Evolutionary conservation across 352 stramenopile genomes (phyloP), one percentile per base, ranked within the genome.

Genomic region (Peronospora tabacina): DNA sequence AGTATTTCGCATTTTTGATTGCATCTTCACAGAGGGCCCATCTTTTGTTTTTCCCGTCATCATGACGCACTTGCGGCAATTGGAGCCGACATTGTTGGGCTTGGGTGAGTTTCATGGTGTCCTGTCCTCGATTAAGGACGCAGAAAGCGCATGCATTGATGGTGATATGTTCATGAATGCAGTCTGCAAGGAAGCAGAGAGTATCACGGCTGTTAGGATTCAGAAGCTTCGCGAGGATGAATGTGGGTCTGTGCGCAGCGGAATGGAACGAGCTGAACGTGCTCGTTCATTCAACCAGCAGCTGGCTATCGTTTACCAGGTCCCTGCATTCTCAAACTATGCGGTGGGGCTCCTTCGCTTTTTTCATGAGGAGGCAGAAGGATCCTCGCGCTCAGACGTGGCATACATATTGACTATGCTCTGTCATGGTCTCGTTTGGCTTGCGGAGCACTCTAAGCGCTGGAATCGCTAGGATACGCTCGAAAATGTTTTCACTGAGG

Each of bases 1-100:
- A 0, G 81, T 82, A 16, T 87, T 92, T 33, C 79, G 86, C 28
- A 82, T 95, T 49, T 92, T 93, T 55, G 86, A 95, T 52, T 90
- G 69, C 51, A 77, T 95, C 45, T 83, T 95, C 49, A 84, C 71
- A 0, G 85, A 95, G 35, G 83, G 87, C 8, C 66, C 72, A 10
- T 65, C 79, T 37, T 80, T 93, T 20, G 78, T 96, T 1, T 94
- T 95, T 32, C 58, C 84, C 7, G 75, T 90, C 24, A 87, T 88
- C 42, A 67, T 95, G 37, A 73, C 84, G n/a, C 77, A 90, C 32
- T 56, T 90, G 28, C 72, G 80, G 20, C 71, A 60, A 6, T 49
- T 90, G 8, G 72, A 87, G 49, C 59, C 65, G 17, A 46, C 48
- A n/a, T 38, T 90, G 15, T 45, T 89, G 11, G 40, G 16, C 7